Evolutionary conservation across 768 basidiomycete genomes (phyloP).

Genomic region (Tremella mesenterica): DNA sequence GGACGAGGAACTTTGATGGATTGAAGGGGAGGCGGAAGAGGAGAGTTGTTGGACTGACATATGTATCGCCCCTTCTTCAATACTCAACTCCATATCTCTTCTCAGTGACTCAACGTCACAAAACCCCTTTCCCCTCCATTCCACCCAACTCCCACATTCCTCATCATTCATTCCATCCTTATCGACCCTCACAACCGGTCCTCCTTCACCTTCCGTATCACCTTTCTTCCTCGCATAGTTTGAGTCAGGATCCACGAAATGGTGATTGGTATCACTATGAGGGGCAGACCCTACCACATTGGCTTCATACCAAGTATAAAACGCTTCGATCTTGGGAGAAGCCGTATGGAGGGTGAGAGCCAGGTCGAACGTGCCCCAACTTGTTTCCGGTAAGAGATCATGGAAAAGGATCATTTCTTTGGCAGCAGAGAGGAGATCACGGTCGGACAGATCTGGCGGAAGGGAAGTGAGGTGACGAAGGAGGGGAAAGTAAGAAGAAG

Average conservation of each 20-base stretch:
- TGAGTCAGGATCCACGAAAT: too few species aligned
- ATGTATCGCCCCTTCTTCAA: constrained; percentile 22
- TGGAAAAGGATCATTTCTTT: constrained; percentile 19
- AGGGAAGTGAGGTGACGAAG: constrained; percentile 57
- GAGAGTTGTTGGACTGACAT: constrained; percentile 6
- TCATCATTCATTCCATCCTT: not conserved
- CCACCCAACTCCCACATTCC: constrained; percentile 40
- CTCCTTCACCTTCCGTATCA: too few species aligned
- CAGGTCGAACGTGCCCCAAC: constrained; percentile 57
- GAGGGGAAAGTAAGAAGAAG: constrained; percentile 65
- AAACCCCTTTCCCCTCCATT: constrained; percentile 41
- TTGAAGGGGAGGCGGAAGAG: constrained; percentile 7
- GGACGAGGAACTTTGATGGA: too few species aligned
- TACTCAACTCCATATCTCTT: constrained; percentile 36
- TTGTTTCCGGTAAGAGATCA: constrained; percentile 51
- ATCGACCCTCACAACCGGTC: too few species aligned
- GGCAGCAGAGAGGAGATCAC: constrained; percentile 43
- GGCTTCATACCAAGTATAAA: constrained; percentile 60
- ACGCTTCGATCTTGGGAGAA: constrained; percentile 73
- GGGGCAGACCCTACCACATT: constrained; percentile 13
- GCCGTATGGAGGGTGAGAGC: constrained; percentile 68
- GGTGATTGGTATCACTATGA: too few species aligned
- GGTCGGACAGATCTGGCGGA: constrained; percentile 7
- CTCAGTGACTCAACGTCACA: constrained; percentile 31
- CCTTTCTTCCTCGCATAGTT: too few species aligned